phyloP scores from a whole-genome alignment of 371 early-diverging fungal species.

The Catenaria anguillulae region DNA sequence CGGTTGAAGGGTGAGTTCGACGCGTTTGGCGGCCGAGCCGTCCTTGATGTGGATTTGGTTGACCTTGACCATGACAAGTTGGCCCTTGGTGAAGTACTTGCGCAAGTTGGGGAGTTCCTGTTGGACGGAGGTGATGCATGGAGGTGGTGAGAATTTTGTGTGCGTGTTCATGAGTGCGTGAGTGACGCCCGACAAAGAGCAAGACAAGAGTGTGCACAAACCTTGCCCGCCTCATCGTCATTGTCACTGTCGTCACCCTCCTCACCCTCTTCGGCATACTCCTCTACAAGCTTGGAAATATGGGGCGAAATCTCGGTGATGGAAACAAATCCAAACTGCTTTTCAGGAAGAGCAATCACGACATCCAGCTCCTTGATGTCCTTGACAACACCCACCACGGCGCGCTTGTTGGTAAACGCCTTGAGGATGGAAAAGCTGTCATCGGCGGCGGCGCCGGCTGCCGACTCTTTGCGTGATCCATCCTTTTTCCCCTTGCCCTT shows the following conservation, averaged over 20 bases:
- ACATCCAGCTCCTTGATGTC: conserved; percentile 31
- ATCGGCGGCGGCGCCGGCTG: no score
- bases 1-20: conserved; percentile 59
- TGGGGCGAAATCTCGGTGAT: conserved; percentile 60
- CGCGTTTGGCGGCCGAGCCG: conserved; percentile 27
- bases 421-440: no score
- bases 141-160: conserved; percentile 7
- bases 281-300: conserved; percentile 44
- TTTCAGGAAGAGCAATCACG: conserved; percentile 53
- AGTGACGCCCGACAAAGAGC: no score
- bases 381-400: conserved; percentile 21
- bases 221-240: conserved; percentile 19
- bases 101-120: conserved; percentile 37
- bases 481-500: no score
- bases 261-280: conserved; percentile 24
- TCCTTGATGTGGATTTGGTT: conserved; percentile 20
- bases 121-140: no score
- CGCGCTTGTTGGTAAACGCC: not conserved
- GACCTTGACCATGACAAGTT: conserved; percentile 32
- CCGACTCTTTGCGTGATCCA: no score
- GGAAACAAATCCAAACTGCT: conserved; percentile 55
- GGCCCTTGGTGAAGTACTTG: conserved; percentile 49
- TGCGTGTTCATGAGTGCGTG: not conserved
- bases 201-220: no score
- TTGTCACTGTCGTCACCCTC: conserved; percentile 32